Conservation (phyloP, 345 rosid genomes). For the Syzygium grande region DNA sequence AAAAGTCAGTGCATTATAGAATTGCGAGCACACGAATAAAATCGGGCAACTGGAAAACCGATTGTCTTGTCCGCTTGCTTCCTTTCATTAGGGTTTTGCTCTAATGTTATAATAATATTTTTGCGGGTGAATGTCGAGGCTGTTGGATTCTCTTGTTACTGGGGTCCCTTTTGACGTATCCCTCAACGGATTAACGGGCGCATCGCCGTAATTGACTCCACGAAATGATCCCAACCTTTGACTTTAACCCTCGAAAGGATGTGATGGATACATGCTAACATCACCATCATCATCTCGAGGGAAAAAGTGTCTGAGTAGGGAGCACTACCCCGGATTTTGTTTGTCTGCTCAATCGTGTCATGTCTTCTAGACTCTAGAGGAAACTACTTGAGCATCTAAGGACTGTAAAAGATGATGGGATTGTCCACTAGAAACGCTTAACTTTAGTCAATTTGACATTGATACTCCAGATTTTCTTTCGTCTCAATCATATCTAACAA, state of each 20-base stretch:
- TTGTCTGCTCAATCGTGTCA: background rate
- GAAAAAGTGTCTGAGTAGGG: background rate
- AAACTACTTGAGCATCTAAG: background rate
- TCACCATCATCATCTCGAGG: background rate
- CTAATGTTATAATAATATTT: background rate
- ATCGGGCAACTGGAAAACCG: background rate
- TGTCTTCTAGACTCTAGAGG: background rate
- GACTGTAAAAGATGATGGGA: too few species aligned
- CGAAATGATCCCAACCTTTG: background rate
- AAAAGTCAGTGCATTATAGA: background rate
- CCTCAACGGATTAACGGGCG: background rate
- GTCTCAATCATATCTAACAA: background rate
- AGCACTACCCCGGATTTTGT: background rate
- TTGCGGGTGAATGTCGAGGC: background rate
- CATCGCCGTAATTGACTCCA: constrained; percentile 3
- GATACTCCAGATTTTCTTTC: background rate
- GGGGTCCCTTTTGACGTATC: background rate
- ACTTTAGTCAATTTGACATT: background rate
- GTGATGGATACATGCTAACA: background rate
- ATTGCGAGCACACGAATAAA: background rate
- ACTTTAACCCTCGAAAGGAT: background rate
- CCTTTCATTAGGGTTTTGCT: background rate
- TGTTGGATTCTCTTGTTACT: background rate
- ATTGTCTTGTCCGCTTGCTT: background rate
- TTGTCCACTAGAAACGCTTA: background rate